These are phyloP conservation scores for Fusarium sp. DNA, from an alignment of 2,329 filamentous ascomycete genomes.

Conservation along the genomic window DNA sequence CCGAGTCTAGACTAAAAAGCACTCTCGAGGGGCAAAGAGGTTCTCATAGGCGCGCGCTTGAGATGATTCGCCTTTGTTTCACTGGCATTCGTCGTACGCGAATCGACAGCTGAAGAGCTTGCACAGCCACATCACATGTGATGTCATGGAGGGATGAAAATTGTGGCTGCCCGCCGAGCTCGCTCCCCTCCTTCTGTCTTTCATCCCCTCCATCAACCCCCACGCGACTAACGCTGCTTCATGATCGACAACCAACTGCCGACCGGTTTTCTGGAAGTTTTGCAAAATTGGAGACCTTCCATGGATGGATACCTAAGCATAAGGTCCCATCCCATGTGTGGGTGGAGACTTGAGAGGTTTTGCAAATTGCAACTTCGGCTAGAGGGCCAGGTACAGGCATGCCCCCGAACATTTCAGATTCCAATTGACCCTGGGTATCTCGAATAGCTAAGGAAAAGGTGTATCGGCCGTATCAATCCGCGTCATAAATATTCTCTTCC, in stretches of 20 bases:
- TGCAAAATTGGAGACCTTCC: slow-evolving; percentile 25
- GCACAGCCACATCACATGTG: slow-evolving; percentile 48
- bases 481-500: slow-evolving; percentile 27
- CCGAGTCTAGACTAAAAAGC: slow-evolving; percentile 11
- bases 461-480: slow-evolving; percentile 18
- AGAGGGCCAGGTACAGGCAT: neutral
- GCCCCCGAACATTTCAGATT: slow-evolving; percentile 4
- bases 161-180: slow-evolving; percentile 8
- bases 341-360: neutral
- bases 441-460: slow-evolving; percentile 17
- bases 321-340: slow-evolving; percentile 7
- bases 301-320: neutral
- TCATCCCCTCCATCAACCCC: slow-evolving; percentile 28
- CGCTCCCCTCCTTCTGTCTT: slow-evolving; percentile 20
- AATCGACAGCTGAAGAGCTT: slow-evolving; percentile 28
- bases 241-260: slow-evolving; percentile 37
- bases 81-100: slow-evolving; percentile 19
- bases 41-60: slow-evolving; percentile 41
- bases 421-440: slow-evolving; percentile 39
- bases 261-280: neutral
- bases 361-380: slow-evolving; percentile 20
- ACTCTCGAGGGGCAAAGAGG: slow-evolving; percentile 12
- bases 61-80: slow-evolving; percentile 37
- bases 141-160: slow-evolving; percentile 43
- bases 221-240: slow-evolving; percentile 5